Base-by-base conservation (phyloP, 495 filamentous ascomycete species). In the Apiosordaria backusii region DNA sequence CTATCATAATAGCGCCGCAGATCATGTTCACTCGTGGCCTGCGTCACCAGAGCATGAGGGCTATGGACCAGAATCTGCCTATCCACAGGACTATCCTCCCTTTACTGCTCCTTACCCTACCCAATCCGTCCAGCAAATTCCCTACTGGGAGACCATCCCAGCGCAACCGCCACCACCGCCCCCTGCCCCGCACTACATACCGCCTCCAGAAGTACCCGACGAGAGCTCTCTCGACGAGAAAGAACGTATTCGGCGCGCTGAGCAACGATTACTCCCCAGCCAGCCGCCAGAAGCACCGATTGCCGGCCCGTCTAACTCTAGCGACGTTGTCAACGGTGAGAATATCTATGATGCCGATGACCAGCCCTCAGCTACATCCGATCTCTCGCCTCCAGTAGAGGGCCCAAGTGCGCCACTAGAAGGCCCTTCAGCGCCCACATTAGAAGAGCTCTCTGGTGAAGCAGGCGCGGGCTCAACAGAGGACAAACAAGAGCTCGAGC, bases 401-500 rank as follows among this genome's bases (percentile, higher is more conserved):
- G 24, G 18, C 4, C 21, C 45, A 24, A 64, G 26, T 54, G 63
- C 13, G 63, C 63, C 57, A 60, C 50, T 45, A 40, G 59, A 54
- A 23, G 22, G 60, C 21, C 50, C 83, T 21, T 83, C 83, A 0
- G 82, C 84, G 0, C 84, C 83, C 16, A 72, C 76, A 0, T 70
- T 80, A 5, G 78, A 78, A 10, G 83, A 85, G 35, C 68, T 85
- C 5, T 72, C 80, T 6, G 70, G 76, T 24, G 68, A 63, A 50
- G 24, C 75, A 68, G 55, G 78, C 66, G 26, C 77, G 65, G 61
- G 79, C 76, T 65, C 68, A 21, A 77, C 77, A n/a, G 91, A 92
- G 23, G 93, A 97, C 72, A 97, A 97, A 74, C 87, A 90, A 70
- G 94, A 97, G 71, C 81, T 92, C 22, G 91, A 97, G 72, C 85